These are phyloP conservation scores for Termitomyces sp. DNA, from an alignment of 768 basidiomycete species.

Conservation along the genomic window DNA sequence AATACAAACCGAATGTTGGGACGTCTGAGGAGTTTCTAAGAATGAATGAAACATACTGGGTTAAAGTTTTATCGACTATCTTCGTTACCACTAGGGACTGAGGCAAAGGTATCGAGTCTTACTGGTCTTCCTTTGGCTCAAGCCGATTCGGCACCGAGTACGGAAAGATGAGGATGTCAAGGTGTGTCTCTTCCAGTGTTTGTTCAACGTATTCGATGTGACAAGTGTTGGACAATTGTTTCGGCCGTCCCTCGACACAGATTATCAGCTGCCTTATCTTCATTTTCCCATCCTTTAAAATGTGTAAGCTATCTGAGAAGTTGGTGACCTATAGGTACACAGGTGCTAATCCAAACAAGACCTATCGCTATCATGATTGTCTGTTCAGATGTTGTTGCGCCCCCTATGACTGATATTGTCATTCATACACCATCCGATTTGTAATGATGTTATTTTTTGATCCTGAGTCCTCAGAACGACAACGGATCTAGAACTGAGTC, in stretches of 20 bases:
- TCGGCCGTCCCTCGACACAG: neutral
- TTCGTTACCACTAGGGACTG: no score
- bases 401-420: neutral
- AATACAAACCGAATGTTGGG: neutral
- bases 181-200: neutral
- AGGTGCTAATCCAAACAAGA: no score
- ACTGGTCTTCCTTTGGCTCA: neutral
- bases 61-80: no score
- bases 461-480: neutral
- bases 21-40: neutral
- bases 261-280: no score
- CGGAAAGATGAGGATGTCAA: neutral
- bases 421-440: no score
- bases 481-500: neutral
- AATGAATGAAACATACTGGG: neutral
- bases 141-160: neutral
- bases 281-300: no score
- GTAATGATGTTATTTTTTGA: no score
- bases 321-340: no score
- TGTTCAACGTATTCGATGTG: neutral
- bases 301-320: no score
- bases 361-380: no score
- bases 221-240: neutral
- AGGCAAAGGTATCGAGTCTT: no score
- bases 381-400: neutral